A percentile compares a stretch with the other conserved stretches of the same genome.
These are phyloP conservation scores for Marasmius sp. DNA, from an alignment of 1,284 basidiomycete genomes.

Conservation along the genomic window DNA sequence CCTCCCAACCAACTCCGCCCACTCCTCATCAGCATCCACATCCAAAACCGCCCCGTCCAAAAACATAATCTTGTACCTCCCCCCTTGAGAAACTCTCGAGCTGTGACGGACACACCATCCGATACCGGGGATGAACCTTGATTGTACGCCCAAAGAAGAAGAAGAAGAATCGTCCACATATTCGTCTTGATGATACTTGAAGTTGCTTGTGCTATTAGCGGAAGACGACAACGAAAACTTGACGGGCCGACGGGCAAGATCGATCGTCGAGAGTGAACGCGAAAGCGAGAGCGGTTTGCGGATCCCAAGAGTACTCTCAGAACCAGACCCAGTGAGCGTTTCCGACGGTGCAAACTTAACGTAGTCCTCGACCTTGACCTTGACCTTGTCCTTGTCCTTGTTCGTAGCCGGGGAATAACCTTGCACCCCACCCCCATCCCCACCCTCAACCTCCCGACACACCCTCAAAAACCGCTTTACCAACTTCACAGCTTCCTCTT, in stretches of 20 bases:
- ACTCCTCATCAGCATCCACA: slow-evolving; percentile 43
- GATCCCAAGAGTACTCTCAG: background rate
- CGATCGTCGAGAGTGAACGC: slow-evolving; percentile 22
- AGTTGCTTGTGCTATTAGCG: slow-evolving; percentile 1
- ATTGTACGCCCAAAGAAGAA: slow-evolving; percentile 17
- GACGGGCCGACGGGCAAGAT: slow-evolving; percentile 24
- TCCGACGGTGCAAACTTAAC: background rate
- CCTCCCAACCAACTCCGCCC: slow-evolving; percentile 31
- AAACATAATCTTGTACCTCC: slow-evolving; percentile 45
- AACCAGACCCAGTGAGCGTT: background rate
- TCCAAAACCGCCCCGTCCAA: slow-evolving; percentile 42
- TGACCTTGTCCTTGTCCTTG: no score
- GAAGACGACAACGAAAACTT: slow-evolving; percentile 24
- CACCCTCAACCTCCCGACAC: slow-evolving; percentile 33
- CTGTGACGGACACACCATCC: slow-evolving; percentile 46
- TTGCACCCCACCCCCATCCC: no score
- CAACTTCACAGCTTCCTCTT: slow-evolving; percentile 26
- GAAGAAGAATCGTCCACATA: no score
- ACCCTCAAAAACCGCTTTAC: slow-evolving; percentile 35
- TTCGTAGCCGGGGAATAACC: no score
- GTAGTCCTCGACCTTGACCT: no score
- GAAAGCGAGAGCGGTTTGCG: slow-evolving; percentile 2
- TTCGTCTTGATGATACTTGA: no score
- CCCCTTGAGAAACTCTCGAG: slow-evolving; percentile 33
- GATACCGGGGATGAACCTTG: slow-evolving; percentile 38